Base-by-base conservation (phyloP, 805 yeast species). In the Candida easanensis region DNA sequence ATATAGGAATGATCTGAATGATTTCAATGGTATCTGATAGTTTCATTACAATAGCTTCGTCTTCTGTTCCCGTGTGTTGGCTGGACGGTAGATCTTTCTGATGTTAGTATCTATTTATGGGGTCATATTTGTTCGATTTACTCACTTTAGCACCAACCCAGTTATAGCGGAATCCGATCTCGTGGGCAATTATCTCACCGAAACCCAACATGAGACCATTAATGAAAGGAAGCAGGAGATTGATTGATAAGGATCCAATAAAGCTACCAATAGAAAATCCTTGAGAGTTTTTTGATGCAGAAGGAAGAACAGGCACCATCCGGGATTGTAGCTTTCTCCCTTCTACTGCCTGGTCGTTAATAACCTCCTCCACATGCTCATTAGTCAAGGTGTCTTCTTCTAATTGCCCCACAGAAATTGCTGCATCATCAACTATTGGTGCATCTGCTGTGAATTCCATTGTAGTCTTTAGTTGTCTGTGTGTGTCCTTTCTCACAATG, bases 181-280 rank as follows among this genome's bases (percentile, higher is more conserved):
- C 97, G 61, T 90, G 97, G 8, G 98, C 98, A 45, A 88, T 69
- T 17, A 91, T 81, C 68, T 91, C 98, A 2, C 98, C 98, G 61
- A 91, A 88, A 0, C 98, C 98, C 39, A 91, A 74, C 96, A 90
- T 90, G 65, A 91, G 70, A 8, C 98, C 98, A 57, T 91, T 91
- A 53, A 91, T 71, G 57, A 91, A 89, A 2, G 98, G 98, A 36
- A 91, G 66, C 2, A 89, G 60, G 52, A 91, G 65, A 54, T 91
- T 91, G 49, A 91, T 79, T 2, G 89, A 74, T 18, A 84, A 66
- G n/a, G 57, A 54, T 1, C 49, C 43, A 3, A 51, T 22, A 18
- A 51, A 41, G 4, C 35, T 18, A 3, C 39, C 33, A 6, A 44
- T 8, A 2, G 49, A 36, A 22, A 26, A 30, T 8, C 22, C 18